Evolutionary conservation across 1,284 basidiomycete genomes (phyloP).

Genomic region (Trametes sp.): DNA sequence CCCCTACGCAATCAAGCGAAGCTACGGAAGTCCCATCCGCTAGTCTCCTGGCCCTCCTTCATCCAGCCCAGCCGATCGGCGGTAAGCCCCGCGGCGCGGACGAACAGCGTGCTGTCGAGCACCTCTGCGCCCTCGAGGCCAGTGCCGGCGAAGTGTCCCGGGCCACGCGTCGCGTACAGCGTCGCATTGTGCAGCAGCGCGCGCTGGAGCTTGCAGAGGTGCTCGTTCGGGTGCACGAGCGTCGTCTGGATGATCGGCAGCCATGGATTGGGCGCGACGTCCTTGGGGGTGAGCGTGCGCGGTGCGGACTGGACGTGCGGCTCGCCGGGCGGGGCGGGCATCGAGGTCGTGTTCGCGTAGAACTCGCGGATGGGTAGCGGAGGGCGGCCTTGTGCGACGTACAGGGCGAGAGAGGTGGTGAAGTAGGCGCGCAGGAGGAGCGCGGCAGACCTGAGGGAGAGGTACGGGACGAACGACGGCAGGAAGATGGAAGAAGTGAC

Average conservation of each 20-base stretch:
- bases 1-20: no score
- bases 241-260: conserved; percentile 49
- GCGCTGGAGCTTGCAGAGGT: conserved; percentile 63
- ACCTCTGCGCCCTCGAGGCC: conserved; percentile 46
- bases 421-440: conserved; percentile 50
- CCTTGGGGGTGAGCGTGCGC: not conserved
- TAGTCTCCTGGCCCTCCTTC: conserved; percentile 47
- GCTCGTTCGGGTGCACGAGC: conserved; percentile 62
- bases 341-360: conserved; percentile 30
- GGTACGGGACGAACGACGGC: conserved; percentile 41
- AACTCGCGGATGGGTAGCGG: conserved; percentile 46
- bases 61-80: conserved; percentile 56
- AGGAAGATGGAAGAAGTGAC: conserved; percentile 53
- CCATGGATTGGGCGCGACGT: not conserved
- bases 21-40: conserved; percentile 37
- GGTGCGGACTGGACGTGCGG: not conserved
- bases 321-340: not conserved
- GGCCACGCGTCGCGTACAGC: conserved; percentile 48
- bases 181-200: conserved; percentile 57
- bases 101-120: conserved; percentile 63
- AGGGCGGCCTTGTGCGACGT: conserved; percentile 47
- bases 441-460: conserved; percentile 36
- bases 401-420: conserved; percentile 42
- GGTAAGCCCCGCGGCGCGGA: conserved; percentile 58
- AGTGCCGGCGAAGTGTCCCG: no score